Evolutionary conservation across 139 green algal genomes (phyloP).

Genomic region (Tetraselmis chui): DNA sequence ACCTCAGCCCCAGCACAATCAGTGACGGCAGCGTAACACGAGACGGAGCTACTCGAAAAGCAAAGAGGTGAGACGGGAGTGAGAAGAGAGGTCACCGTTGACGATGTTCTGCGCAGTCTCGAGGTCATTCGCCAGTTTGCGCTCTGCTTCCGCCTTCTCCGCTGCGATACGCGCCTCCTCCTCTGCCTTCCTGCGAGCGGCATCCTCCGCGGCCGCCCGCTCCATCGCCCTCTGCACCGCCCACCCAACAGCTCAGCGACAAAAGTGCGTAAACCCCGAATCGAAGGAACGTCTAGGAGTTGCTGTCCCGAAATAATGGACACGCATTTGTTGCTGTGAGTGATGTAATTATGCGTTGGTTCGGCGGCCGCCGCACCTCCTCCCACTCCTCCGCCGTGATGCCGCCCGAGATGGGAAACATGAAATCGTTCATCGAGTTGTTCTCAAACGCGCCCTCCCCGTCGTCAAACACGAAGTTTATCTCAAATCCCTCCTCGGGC

Average conservation of each 20-base stretch:
- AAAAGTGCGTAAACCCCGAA: too few species aligned
- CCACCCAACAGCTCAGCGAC: too few species aligned
- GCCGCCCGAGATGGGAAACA: conserved; percentile 17
- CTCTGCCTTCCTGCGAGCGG: background rate
- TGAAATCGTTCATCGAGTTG: conserved; percentile 28
- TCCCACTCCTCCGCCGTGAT: conserved; percentile 51
- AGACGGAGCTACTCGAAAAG: too few species aligned
- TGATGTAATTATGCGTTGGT: too few species aligned
- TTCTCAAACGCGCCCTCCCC: conserved; percentile 47
- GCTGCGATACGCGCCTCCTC: conserved; percentile 4
- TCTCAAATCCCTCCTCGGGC: conserved; percentile 57
- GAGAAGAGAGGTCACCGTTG: background rate
- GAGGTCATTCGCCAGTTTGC: background rate
- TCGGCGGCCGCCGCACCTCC: conserved; percentile 3
- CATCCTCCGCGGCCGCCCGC: conserved; percentile 15
- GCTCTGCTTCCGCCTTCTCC: background rate
- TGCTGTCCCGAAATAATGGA: too few species aligned
- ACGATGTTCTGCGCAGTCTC: background rate
- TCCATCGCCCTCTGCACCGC: conserved; percentile 14
- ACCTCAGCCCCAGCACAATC: too few species aligned
- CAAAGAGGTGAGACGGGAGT: too few species aligned
- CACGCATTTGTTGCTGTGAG: too few species aligned
- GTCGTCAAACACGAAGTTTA: conserved; percentile 77
- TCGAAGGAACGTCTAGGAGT: too few species aligned
- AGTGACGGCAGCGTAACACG: too few species aligned